These are phyloP conservation scores for Podospora anserina DNA, from an alignment of 495 filamentous ascomycete genomes.

Conservation along the genomic window DNA sequence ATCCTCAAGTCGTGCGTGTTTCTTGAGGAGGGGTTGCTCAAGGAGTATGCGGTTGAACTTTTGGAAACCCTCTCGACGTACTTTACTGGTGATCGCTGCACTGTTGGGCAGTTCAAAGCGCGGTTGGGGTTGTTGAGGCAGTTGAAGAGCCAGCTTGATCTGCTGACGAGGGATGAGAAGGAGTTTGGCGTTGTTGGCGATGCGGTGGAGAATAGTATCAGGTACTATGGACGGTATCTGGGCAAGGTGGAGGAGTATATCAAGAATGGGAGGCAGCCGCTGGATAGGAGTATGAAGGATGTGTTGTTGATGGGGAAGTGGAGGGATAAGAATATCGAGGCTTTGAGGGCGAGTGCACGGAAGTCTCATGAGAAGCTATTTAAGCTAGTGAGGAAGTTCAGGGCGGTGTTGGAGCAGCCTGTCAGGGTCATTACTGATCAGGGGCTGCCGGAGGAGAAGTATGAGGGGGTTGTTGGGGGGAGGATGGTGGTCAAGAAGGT, in stretches of 20 bases:
- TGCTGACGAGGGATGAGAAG: slow-evolving; percentile 55
- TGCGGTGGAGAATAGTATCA: slow-evolving; percentile 73
- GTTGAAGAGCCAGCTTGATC: slow-evolving; percentile 49
- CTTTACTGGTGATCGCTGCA: slow-evolving; percentile 57
- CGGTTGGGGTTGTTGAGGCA: slow-evolving; percentile 1
- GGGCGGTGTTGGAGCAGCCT: slow-evolving; percentile 68
- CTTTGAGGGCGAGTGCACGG: slow-evolving; percentile 79
- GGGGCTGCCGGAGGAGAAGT: slow-evolving; percentile 58
- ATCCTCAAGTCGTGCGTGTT: slow-evolving; percentile 68
- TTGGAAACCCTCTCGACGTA: slow-evolving; percentile 71
- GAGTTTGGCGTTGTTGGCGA: slow-evolving; percentile 51
- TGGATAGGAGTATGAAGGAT: slow-evolving; percentile 86
- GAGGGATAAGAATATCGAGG: slow-evolving; percentile 94
- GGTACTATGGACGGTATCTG: slow-evolving; percentile 67
- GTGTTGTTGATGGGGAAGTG: slow-evolving; percentile 85
- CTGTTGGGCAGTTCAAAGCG: slow-evolving; percentile 69
- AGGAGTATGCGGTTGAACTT: slow-evolving; percentile 61
- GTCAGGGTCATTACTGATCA: slow-evolving; percentile 60
- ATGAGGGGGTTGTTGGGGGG: slow-evolving; percentile 35
- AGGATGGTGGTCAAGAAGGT: neutral
- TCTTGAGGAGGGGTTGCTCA: slow-evolving; percentile 53
- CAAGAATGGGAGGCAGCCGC: slow-evolving; percentile 55
- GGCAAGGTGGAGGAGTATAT: slow-evolving; percentile 59
- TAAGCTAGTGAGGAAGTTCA: slow-evolving; percentile 85
- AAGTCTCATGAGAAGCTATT: slow-evolving; percentile 90